Evolutionary conservation across 2,329 filamentous ascomycete genomes (phyloP).

Genomic region (Pyrenophora graminea): DNA sequence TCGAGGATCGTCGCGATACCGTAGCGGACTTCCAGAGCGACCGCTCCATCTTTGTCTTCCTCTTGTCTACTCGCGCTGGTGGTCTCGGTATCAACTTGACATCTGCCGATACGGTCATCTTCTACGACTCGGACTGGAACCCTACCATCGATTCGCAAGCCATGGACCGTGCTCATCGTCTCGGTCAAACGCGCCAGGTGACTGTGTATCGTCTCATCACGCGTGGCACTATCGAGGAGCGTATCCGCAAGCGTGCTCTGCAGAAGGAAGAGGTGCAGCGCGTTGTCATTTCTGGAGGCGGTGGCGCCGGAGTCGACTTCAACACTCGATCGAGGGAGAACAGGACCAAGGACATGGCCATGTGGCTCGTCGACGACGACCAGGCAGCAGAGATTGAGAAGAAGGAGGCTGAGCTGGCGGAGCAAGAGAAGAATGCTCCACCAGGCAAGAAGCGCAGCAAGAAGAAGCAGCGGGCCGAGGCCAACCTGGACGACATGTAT

Average conservation of each 20-base stretch:
- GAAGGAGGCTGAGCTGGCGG: constrained; percentile 83
- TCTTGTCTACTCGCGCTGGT: constrained; percentile 93
- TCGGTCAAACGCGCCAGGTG: constrained; percentile 93
- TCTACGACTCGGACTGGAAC: constrained; percentile 99
- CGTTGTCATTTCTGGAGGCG: constrained; percentile 90
- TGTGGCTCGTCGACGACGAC: constrained; percentile 98
- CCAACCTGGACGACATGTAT: constrained; percentile 92
- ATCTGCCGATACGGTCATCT: constrained; percentile 96
- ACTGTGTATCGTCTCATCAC: constrained; percentile 98
- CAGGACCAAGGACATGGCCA: constrained; percentile 94
- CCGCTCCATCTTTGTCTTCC: constrained; percentile 94
- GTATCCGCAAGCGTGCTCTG: constrained; percentile 92
- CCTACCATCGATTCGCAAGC: constrained; percentile 98
- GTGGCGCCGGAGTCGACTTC: constrained; percentile 86
- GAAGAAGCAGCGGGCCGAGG: constrained; percentile 63
- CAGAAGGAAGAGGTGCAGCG: constrained; percentile 99
- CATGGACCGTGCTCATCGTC: constrained; percentile 97
- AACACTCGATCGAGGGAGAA: constrained; percentile 90
- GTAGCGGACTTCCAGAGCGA: constrained; percentile 95
- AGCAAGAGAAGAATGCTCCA: constrained; percentile 60
- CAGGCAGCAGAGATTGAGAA: constrained; percentile 92
- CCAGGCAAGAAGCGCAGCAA: constrained; percentile 61
- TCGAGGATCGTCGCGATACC: constrained; percentile 95
- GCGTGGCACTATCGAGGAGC: constrained; percentile 93
- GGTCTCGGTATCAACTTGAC: constrained; percentile 98